These are phyloP conservation scores for Leccinum griseonigrum DNA, from an alignment of 1,284 basidiomycete genomes.

Conservation along the genomic window DNA sequence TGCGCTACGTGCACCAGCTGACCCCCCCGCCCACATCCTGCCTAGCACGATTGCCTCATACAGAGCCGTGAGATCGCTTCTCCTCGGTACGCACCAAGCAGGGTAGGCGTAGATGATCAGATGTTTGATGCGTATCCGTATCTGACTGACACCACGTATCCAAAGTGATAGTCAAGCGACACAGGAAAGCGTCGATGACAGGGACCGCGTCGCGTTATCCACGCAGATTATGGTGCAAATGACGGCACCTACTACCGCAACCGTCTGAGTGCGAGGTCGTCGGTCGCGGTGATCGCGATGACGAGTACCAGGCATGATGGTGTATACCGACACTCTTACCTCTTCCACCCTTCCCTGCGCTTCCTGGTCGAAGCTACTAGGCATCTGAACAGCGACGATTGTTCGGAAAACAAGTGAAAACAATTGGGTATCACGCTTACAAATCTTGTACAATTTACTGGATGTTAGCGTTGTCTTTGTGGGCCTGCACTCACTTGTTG, in stretches of 20 bases:
- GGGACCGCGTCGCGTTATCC: neutral
- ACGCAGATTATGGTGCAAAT: constrained; percentile 3
- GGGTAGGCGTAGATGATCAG: neutral
- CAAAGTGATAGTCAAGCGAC: neutral
- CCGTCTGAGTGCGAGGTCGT: neutral
- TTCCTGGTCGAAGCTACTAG: neutral
- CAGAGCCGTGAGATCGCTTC: constrained; percentile 18
- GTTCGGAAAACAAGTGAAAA: neutral
- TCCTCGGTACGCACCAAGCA: neutral
- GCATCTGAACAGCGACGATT: neutral
- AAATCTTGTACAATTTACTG: neutral
- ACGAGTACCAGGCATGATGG: neutral
- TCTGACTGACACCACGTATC: constrained; percentile 3
- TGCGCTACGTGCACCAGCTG: neutral
- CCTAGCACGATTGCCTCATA: constrained; percentile 16
- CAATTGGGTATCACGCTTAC: neutral
- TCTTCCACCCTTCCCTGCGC: neutral
- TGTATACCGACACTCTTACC: neutral
- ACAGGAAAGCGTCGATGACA: neutral
- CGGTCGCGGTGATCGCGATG: neutral
- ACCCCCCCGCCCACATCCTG: neutral
- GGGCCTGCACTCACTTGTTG: neutral
- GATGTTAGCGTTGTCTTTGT: neutral
- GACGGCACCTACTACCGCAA: neutral
- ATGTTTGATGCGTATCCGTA: neutral